A percentile compares a stretch with the other conserved stretches of the same genome.
Evolutionary conservation across 148 eudicot species (phyloP).

Genomic region (Oxyria digyna): DNA sequence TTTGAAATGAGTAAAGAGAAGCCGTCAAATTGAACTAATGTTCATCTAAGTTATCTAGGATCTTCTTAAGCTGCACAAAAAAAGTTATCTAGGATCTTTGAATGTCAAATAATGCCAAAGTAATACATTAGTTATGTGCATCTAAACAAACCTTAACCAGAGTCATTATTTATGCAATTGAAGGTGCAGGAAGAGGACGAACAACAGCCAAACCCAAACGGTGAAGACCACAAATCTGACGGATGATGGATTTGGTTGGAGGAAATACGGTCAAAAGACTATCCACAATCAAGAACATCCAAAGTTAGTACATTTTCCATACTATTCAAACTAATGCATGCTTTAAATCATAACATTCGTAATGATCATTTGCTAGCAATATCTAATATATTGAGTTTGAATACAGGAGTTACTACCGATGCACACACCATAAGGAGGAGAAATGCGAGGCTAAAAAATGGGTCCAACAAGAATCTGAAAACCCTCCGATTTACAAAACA

Average conservation of each 20-base stretch:
- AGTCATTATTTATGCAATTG: background rate
- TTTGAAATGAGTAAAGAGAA: too few relatives aligned
- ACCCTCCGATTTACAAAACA: constrained; percentile 20
- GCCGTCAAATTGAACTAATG: too few relatives aligned
- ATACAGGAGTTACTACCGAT: constrained; percentile 58
- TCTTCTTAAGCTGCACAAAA: too few relatives aligned
- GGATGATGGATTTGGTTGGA: constrained; percentile 34
- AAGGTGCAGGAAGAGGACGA: background rate
- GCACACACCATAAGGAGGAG: constrained; percentile 54
- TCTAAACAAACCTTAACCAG: too few relatives aligned
- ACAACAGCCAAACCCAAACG: background rate
- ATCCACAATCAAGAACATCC: constrained; percentile 8
- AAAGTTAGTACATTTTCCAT: background rate
- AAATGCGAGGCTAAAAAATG: constrained; percentile 39
- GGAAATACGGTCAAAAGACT: constrained; percentile 32
- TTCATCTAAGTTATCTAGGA: too few relatives aligned
- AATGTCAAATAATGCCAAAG: too few relatives aligned
- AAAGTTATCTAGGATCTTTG: too few relatives aligned
- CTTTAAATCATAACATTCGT: too few relatives aligned
- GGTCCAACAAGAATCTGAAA: constrained; percentile 25
- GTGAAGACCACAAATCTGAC: constrained; percentile 5
- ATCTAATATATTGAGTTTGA: background rate
- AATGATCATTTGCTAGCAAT: too few relatives aligned
- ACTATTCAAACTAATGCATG: too few relatives aligned
- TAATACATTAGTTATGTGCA: too few relatives aligned